Evolutionary conservation across 208 protist species (phyloP).

Genomic region (Acanthamoeba rhysodes): DNA sequence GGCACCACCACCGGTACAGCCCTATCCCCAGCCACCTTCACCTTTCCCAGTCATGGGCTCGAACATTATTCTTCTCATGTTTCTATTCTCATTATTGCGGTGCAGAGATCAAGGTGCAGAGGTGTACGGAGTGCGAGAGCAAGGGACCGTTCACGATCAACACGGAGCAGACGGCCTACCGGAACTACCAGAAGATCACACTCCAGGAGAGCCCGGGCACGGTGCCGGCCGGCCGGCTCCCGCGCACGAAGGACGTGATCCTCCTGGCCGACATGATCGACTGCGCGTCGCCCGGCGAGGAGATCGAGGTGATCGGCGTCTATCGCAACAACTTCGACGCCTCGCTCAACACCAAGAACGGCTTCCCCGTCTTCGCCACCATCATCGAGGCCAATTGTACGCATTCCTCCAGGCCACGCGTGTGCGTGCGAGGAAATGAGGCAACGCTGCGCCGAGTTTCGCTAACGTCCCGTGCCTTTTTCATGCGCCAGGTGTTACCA

Average conservation of each 20-base stretch:
- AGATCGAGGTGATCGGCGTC: constrained; percentile 97
- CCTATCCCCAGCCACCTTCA: constrained; percentile 3
- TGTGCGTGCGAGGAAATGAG: too few species aligned
- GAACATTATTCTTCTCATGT: too few species aligned
- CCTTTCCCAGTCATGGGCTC: too few species aligned
- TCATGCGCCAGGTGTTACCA: constrained; percentile 87
- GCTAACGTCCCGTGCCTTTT: too few species aligned
- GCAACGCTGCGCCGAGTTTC: too few species aligned
- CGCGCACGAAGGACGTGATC: constrained; percentile 98
- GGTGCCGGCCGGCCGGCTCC: constrained; percentile 97
- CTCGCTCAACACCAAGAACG: constrained; percentile 97
- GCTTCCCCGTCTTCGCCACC: constrained; percentile 99
- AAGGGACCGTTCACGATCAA: constrained; percentile 97
- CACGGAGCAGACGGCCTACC: constrained; percentile 97
- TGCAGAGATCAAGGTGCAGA: constrained; percentile 76
- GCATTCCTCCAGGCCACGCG: not conserved
- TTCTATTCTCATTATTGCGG: too few species aligned
- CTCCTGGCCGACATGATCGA: constrained; percentile 99
- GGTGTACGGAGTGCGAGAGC: constrained; percentile 87
- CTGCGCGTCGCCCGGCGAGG: constrained; percentile 97
- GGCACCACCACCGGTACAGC: constrained; percentile 26
- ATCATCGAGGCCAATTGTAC: constrained; percentile 98
- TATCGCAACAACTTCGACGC: constrained; percentile 99
- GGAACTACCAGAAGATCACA: constrained; percentile 99
- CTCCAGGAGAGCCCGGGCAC: constrained; percentile 99